These are phyloP conservation scores for Aspergillus pseudoglaucus DNA, from an alignment of 2,329 filamentous ascomycete genomes.

Conservation along the genomic window DNA sequence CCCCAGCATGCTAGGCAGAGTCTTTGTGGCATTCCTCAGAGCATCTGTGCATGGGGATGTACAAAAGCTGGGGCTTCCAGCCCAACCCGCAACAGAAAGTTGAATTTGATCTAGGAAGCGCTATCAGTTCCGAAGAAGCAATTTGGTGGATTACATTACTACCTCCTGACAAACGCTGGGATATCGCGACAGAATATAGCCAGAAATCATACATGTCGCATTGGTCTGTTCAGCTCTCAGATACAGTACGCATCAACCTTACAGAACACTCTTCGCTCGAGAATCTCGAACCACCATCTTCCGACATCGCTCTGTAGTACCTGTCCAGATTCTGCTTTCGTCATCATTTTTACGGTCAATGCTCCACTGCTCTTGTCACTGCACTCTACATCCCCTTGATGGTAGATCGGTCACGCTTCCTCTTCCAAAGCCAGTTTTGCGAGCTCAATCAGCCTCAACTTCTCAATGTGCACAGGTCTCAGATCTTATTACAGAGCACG, in stretches of 20 bases:
- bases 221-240: constrained; percentile 11
- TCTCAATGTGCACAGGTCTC: neutral
- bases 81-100: constrained; percentile 1
- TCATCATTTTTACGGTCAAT: constrained; percentile 16
- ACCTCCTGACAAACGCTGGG: constrained; percentile 8
- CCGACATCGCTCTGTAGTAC: constrained; percentile 13
- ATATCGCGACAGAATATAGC: constrained; percentile 13
- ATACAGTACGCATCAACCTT: constrained; percentile 2
- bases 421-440: constrained; percentile 8
- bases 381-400: constrained; percentile 13
- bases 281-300: constrained; percentile 4
- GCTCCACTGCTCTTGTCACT: constrained; percentile 15
- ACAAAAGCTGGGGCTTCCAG: neutral
- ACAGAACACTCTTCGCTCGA: neutral
- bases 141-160: constrained; percentile 12
- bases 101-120: constrained; percentile 10
- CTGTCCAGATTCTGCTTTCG: constrained; percentile 14
- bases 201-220: constrained; percentile 12
- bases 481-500: constrained; percentile 3
- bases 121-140: constrained; percentile 9
- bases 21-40: constrained; percentile 11
- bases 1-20: constrained; percentile 19
- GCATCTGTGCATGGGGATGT: constrained; percentile 10
- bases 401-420: constrained; percentile 9
- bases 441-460: neutral